phyloP scores from a whole-genome alignment of 352 stramenopile species.

The Phytophthora pseudosyringae region DNA sequence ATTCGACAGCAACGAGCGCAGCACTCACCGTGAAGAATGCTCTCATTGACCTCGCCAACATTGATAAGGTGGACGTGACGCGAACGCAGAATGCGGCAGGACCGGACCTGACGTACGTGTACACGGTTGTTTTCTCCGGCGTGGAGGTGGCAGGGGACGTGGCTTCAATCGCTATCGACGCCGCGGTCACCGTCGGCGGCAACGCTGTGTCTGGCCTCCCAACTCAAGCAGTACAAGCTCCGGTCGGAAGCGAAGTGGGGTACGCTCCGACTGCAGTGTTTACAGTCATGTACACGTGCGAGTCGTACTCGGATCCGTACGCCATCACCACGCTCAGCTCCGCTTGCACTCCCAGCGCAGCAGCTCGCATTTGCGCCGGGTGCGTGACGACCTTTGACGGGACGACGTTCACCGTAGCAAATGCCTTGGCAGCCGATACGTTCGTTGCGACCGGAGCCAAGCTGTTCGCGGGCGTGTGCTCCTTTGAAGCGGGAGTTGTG shows the following conservation, averaged over 20 bases:
- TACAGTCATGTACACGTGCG: conserved; percentile 71
- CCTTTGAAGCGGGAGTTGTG: conserved; percentile 52
- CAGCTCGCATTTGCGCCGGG: conserved; percentile 47
- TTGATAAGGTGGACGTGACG: conserved; percentile 55
- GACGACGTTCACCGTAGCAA: conserved; percentile 48
- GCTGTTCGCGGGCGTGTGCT: conserved; percentile 62
- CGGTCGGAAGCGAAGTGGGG: conserved; percentile 51
- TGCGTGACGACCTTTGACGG: conserved; percentile 78
- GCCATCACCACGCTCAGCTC: conserved; percentile 60
- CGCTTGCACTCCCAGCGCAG: conserved; percentile 47
- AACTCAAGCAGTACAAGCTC: conserved; percentile 43
- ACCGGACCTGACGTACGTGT: conserved; percentile 74
- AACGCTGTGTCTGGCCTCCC: conserved; percentile 32
- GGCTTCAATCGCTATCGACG: conserved; percentile 65
- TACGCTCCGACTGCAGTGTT: conserved; percentile 54
- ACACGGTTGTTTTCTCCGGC: conserved; percentile 89
- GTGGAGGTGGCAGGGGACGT: conserved; percentile 88
- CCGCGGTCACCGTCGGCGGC: conserved; percentile 39
- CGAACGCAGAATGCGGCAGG: conserved; percentile 21
- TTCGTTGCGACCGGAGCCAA: conserved; percentile 25
- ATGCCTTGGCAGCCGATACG: conserved; percentile 29
- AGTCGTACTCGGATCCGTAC: conserved; percentile 86
- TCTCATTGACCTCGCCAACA: conserved; percentile 59
- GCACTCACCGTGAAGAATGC: conserved; percentile 31
- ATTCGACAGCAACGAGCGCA: conserved; percentile 1